Evolutionary conservation across 1,284 basidiomycete species (phyloP), one percentile per base, ranked within the genome.

Genomic region (Sanguinoderma infundibulare): DNA sequence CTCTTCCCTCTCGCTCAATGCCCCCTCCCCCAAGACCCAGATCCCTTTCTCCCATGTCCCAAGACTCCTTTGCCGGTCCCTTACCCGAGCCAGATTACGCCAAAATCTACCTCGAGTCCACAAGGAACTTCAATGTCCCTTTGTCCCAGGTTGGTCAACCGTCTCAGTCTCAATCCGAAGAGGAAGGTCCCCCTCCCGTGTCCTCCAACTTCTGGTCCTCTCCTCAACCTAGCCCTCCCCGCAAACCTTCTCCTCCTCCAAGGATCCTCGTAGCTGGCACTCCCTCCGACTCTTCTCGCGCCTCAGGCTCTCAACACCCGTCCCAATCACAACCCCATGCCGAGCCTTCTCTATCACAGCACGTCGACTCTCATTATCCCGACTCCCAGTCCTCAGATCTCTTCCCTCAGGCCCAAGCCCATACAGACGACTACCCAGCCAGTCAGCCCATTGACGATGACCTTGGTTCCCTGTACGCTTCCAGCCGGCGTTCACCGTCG

Each of bases 51-150:
- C 67, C 70, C 32, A 52, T 71, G 6, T 79, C 86, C 2, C 80
- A 83, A 69, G 89, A 89, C 69, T 90, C 88, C 1, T 89, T 91
- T 63, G 86, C 79, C 44, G 83, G 77, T 32, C 77, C 79, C 15
- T 63, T 78, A 35, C 77, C 81, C 5, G 62, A 55, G 20, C 76
- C 80, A 50, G 82, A 87, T 60, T 80, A 79, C 9, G 79, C 78
- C 36, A 76, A 79, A 57, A 73, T 71, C 24, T 83, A 79, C 69
- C 67, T 87, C 9, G 78, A 82, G 8, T 75, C 76, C n/a, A 75
- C 82, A 26, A 82, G 78, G 64, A 78, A 81, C 54, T 88, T 90
- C 59, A 71, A 81, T 39, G 73, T 84, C 26, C 87, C 87, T 57
- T 72, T 89, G 52, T 83, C 83, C n/a, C 80, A 87, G 60, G 75